Evolutionary conservation across 768 basidiomycete species (phyloP), one percentile per base, ranked within the genome.

Genomic region (Suillus occidentalis): DNA sequence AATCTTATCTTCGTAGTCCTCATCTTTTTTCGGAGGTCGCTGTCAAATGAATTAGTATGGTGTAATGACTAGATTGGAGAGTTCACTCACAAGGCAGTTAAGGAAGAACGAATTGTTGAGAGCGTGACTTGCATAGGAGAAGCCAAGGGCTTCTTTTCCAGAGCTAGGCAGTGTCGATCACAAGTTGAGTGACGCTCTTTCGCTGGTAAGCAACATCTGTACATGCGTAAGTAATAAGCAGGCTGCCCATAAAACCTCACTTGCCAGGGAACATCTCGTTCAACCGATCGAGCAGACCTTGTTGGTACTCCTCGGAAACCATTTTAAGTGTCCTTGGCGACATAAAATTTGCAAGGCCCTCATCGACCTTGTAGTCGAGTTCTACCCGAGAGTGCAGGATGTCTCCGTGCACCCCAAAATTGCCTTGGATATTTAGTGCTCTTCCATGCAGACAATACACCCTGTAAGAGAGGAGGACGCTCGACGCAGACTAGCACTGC

Each of bases 101-200:
- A 99, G 84, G 83, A 99, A 99, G 84, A 94, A 99, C 70, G 89
- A 88, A 76, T 97, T 99, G 80, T 99, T 99, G 66, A 98, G 80
- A 6, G 97, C 93, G 56, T 94, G 85, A 67, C 91, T 91, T 4
- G 96, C 95, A 72, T 96, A 95, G 77, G 92, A 97, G 78, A 95
- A 99, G 31, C 87, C 86, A 61, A 96, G 77, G 1, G 87, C 83
- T 61, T 87, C 78, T 28, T 84, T 79, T 50, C 84, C 85, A 37
- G 86, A 78, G 18, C 79, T 70, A 0, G 94, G 94, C 85, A 12
- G 90, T 86, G 42, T 83, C 82, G 39, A 93, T 82, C 31, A 97
- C 84, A 28, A 90, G 91, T 72, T 94, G 87, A 0, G 85, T 83
- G 39, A 96, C 84, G 60, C 80, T 84, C 70, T 80, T 77, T 67